phyloP scores from a whole-genome alignment of 352 stramenopile species.

The Globisporangium uncinulatum region DNA sequence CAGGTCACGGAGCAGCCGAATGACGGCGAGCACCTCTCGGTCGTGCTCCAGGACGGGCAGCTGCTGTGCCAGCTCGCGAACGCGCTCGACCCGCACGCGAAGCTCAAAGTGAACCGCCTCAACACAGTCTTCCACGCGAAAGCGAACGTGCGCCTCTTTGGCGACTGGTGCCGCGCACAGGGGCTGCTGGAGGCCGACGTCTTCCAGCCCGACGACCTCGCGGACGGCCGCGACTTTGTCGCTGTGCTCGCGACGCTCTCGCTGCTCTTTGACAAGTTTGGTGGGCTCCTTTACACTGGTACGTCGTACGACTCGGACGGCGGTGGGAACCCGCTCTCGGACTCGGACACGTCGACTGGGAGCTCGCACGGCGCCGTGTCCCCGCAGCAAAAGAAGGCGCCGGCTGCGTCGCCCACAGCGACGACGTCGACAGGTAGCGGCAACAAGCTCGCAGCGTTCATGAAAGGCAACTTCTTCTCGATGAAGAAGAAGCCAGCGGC shows the following conservation, averaged over 20 bases:
- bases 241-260: conserved; percentile 74
- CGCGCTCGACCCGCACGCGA: conserved; percentile 62
- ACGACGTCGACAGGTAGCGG: conserved; percentile 43
- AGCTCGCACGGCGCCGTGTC: conserved; percentile 41
- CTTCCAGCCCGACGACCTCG: conserved; percentile 75
- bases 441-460: conserved; percentile 75
- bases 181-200: conserved; percentile 66
- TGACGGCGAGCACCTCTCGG: conserved; percentile 73
- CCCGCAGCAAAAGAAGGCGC: conserved; percentile 36
- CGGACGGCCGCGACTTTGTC: conserved; percentile 58
- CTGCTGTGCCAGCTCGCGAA: conserved; percentile 84
- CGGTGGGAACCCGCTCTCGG: conserved; percentile 50
- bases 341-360: conserved; percentile 59
- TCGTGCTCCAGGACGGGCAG: conserved; percentile 81
- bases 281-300: conserved; percentile 22
- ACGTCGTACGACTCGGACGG: conserved; percentile 40
- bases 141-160: conserved; percentile 78
- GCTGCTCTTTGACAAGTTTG: conserved; percentile 80
- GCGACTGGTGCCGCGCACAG: conserved; percentile 72
- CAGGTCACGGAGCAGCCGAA: conserved; percentile 66
- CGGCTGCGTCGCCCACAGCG: conserved; percentile 20
- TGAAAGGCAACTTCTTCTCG: conserved; percentile 72
- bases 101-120: conserved; percentile 84
- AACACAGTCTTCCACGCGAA: conserved; percentile 88
- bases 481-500: conserved; percentile 58